Conservation (phyloP, 148 eudicot species). For the Dianthus caryophyllus region DNA sequence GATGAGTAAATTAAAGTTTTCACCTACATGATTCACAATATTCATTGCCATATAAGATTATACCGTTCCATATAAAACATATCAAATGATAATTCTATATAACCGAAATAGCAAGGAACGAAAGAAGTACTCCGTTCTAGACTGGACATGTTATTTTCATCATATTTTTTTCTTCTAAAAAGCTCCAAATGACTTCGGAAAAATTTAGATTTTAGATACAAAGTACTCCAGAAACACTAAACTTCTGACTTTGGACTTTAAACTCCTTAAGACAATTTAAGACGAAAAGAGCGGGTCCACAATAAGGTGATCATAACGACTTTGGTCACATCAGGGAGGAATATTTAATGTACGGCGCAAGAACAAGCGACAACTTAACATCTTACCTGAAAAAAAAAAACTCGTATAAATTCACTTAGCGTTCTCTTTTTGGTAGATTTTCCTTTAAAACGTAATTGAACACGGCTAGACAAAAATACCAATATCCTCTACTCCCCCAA, state of each 20-base stretch:
- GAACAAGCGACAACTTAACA: not conserved
- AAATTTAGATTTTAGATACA: too few species aligned
- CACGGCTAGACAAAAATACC: too few species aligned
- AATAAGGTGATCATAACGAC: too few species aligned
- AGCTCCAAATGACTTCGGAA: too few species aligned
- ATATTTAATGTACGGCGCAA: not conserved
- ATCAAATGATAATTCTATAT: not conserved
- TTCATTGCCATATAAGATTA: not conserved
- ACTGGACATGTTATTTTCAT: too few species aligned
- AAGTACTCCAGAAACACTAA: not conserved
- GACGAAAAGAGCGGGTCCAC: too few species aligned
- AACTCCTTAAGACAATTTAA: too few species aligned
- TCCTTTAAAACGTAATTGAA: too few species aligned
- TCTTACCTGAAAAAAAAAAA: too few species aligned
- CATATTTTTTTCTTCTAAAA: too few species aligned
- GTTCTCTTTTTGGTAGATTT: too few species aligned
- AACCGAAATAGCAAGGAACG: not conserved
- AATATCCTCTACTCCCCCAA: not conserved
- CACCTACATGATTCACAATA: not conserved
- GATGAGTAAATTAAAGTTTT: not conserved
- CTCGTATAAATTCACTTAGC: too few species aligned
- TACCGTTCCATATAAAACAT: not conserved
- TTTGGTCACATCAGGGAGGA: not conserved
- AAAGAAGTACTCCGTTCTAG: not conserved
- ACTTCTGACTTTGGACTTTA: not conserved